A percentile compares a stretch with the other conserved stretches of the same genome.
Conservation (phyloP, 2,329 filamentous ascomycete species). For the Coniochaeta sp. region DNA sequence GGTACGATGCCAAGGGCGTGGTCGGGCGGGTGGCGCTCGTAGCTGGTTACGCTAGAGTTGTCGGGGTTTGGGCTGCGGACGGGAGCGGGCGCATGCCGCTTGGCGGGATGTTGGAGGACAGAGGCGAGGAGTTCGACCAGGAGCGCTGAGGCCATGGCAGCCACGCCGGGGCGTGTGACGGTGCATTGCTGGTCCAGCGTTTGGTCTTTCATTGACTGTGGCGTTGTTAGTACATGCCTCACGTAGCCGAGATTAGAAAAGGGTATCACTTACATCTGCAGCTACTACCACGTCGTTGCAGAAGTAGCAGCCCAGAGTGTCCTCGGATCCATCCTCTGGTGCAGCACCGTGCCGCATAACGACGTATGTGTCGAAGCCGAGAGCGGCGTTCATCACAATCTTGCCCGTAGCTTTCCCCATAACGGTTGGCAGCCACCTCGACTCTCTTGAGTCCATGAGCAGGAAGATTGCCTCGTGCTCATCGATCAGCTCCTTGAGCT, state of each 20-base stretch:
- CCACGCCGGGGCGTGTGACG: slow-evolving; percentile 87
- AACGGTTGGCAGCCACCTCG: slow-evolving; percentile 88
- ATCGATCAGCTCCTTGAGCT: slow-evolving; percentile 66
- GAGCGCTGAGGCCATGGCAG: slow-evolving; percentile 83
- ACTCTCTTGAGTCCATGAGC: slow-evolving; percentile 95
- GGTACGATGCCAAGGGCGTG: slow-evolving; percentile 65
- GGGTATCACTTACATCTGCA: slow-evolving; percentile 82
- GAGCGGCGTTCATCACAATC: slow-evolving; percentile 91
- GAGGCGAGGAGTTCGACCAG: slow-evolving; percentile 87
- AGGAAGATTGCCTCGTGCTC: slow-evolving; percentile 89
- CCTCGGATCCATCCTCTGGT: slow-evolving; percentile 44
- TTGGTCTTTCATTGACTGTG: slow-evolving; percentile 82
- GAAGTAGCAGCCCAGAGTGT: slow-evolving; percentile 89
- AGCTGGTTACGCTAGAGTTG: slow-evolving; percentile 28
- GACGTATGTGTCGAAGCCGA: slow-evolving; percentile 94
- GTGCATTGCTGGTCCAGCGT: slow-evolving; percentile 98
- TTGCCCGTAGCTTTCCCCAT: slow-evolving; percentile 92
- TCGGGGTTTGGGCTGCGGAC: slow-evolving; percentile 16
- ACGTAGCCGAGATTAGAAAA: too few relatives aligned
- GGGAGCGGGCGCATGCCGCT: slow-evolving; percentile 56
- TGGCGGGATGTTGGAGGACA: slow-evolving; percentile 76
- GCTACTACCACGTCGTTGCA: slow-evolving; percentile 97
- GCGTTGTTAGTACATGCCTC: too few relatives aligned
- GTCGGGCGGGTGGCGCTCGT: slow-evolving; percentile 48
- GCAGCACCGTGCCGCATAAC: slow-evolving; percentile 90